Conservation (phyloP, 257 asterid species). For the Nicotiana attenuata region DNA sequence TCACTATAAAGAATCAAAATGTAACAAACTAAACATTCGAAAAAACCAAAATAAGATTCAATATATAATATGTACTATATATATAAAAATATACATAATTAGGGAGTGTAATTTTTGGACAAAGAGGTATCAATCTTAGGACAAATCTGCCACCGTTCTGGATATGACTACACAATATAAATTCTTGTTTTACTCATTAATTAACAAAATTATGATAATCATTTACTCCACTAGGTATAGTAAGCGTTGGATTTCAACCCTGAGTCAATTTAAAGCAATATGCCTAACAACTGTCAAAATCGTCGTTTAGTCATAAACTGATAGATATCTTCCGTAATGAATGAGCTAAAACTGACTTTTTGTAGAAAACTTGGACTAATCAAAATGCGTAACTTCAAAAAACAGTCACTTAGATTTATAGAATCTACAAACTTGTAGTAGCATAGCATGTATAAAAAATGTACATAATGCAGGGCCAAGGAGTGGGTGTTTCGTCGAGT, state of each 20-base stretch:
- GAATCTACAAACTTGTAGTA: background rate
- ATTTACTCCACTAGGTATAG: background rate
- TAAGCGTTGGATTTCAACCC: background rate
- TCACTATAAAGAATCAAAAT: too few species aligned
- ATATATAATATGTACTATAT: too few species aligned
- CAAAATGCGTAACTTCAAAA: background rate
- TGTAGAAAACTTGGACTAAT: background rate
- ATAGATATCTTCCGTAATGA: background rate
- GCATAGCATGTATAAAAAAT: background rate
- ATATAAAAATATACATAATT: too few species aligned
- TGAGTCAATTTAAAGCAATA: slow-evolving; percentile 4
- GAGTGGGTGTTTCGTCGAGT: too few species aligned
- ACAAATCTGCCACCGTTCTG: too few species aligned
- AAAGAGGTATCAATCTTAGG: too few species aligned
- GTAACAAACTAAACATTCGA: too few species aligned
- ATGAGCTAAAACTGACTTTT: background rate
- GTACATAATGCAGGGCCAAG: too few species aligned
- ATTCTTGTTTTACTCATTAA: background rate
- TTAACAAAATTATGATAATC: background rate
- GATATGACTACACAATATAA: background rate
- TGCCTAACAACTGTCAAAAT: slow-evolving; percentile 3
- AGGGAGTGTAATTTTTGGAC: too few species aligned
- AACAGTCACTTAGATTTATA: background rate
- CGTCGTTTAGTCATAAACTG: slow-evolving; percentile 2
- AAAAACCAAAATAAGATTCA: too few species aligned